Base-by-base conservation (phyloP, 129 eudicot genomes). In the Tagetes patula region DNA sequence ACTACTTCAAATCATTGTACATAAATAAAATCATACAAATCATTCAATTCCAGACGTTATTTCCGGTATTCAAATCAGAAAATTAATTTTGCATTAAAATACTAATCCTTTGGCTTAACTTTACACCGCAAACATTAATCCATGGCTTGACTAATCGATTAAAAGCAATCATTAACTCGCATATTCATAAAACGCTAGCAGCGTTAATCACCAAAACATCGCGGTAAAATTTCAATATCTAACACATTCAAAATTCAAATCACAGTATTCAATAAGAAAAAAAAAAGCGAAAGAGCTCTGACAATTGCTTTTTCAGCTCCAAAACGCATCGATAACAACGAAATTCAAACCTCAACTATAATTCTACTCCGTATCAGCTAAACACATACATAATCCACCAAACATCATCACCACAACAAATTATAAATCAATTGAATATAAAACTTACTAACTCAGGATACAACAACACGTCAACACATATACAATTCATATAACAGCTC, bases 201-300 rank as follows among this genome's bases (percentile, higher is more conserved):
- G 40, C 53, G 36, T 62, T 48, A 69, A 69, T 31, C 32, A 45
- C 50, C n/a, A 56, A 46, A 11, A 32, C 12, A 12, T 6, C 34
- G 13, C 48, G 37, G 62, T 31, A 65, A n/a, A 50, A 2, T 31
- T 47, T 66, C 65, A 30, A 64, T 8, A 47, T 47, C 49, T 27
- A 13, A 60, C 69, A 37, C 39, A 64, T 72, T 71, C 39, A 71
- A 41, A 78, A 65, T 65, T 55, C 60, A 66, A 36, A 62, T 33
- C 27, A 60, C 30, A 37, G n/a, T n/a, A 40, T 53, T 45, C 36
- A 54, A 63, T 1, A n/a, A 11, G n/a, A 6, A 38, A 6, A 3
- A 37, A 62, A n/a, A 62, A 58, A 60, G 2, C 5, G 3, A 27
- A 0, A 32, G 8, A 62, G 20, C 69, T 64, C 34, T 14, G n/a